Evolutionary conservation across 2,329 filamentous ascomycete species (phyloP).

Genomic region (Fusarium sacchari): DNA sequence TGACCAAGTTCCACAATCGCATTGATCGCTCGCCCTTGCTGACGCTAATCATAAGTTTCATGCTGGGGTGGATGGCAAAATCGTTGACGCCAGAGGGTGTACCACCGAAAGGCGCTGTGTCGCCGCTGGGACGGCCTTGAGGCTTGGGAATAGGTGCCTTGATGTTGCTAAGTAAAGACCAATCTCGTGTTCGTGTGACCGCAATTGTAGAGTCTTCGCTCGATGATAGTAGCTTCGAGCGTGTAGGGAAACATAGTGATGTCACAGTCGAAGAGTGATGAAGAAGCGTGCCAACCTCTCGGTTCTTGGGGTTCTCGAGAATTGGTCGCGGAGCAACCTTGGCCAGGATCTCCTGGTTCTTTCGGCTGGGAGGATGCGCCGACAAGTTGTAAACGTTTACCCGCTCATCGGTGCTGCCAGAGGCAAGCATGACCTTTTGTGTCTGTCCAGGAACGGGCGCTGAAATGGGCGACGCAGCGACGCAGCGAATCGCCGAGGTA

Average conservation of each 20-base stretch:
- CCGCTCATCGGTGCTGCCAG: slow-evolving; percentile 90
- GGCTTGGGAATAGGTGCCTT: slow-evolving; percentile 88
- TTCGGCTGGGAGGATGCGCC: slow-evolving; percentile 68
- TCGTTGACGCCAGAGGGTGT: slow-evolving; percentile 91
- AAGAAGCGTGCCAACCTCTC: slow-evolving; percentile 85
- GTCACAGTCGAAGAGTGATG: slow-evolving; percentile 89
- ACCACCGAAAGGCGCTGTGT: slow-evolving; percentile 84
- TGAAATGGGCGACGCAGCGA: slow-evolving; percentile 84
- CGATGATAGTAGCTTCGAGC: slow-evolving; percentile 86
- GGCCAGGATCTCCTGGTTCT: slow-evolving; percentile 69
- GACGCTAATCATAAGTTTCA: slow-evolving; percentile 96
- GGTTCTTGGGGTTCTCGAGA: slow-evolving; percentile 85
- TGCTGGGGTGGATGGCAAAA: slow-evolving; percentile 93
- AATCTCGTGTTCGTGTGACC: slow-evolving; percentile 87
- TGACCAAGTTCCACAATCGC: slow-evolving; percentile 96
- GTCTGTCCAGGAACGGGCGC: slow-evolving; percentile 66
- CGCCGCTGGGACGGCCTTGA: slow-evolving; percentile 83
- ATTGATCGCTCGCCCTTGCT: slow-evolving; percentile 90
- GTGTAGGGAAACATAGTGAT: slow-evolving; percentile 81
- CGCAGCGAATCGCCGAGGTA: slow-evolving; percentile 85
- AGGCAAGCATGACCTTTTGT: slow-evolving; percentile 90
- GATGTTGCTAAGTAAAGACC: slow-evolving; percentile 86
- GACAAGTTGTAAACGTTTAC: slow-evolving; percentile 96
- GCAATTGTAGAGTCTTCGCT: slow-evolving; percentile 93
- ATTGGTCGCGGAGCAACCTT: slow-evolving; percentile 77